Base-by-base conservation (phyloP, 139 green algal species). In the Chloropicon primus region DNA sequence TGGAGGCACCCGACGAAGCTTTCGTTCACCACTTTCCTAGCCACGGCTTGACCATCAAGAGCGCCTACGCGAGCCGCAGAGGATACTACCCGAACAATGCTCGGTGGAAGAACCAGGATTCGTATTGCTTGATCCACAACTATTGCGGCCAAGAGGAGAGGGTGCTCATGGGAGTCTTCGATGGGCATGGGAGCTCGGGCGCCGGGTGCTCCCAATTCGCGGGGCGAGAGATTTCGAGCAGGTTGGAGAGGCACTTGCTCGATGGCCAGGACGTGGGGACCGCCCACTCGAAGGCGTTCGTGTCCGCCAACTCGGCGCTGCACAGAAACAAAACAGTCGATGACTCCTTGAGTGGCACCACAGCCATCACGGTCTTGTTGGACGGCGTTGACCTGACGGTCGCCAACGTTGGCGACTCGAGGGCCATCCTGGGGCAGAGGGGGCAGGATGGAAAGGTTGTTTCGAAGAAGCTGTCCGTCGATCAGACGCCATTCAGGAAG, bases 1-100 rank as follows among this genome's bases (percentile, higher is more conserved):
- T n/a, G n/a, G n/a, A n/a, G n/a, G n/a, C n/a, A n/a, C n/a, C n/a
- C n/a, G n/a, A n/a, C n/a, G n/a, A n/a, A n/a, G n/a, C n/a, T n/a
- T n/a, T n/a, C n/a, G n/a, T n/a, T n/a, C n/a, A n/a, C n/a, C n/a
- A n/a, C n/a, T n/a, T 89, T 21, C 85, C 87, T 22, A 53, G 82
- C 10, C 81, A 81, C 0, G 79, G 82, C 1, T 90, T 84, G 73
- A 83, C 76, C 0, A 73, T 96, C 0, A 79, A 81, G 0, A 97
- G 93, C 78, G 92, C 94, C 0, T 96, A 87, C 72, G 82, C 94
- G 27, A 91, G 79, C 74, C 89, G 93, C 80, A 77, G 92, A 0
- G 94, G 94, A 1, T 94, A 91, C 80, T 98, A 98, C 79, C 94
- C 94, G 0, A 80, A 92, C 78, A 96, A 97, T 74, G 74, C 86